These are phyloP conservation scores for Paramecium biaurelia DNA, from an alignment of 73 alveolate species.

Conservation along the genomic window DNA sequence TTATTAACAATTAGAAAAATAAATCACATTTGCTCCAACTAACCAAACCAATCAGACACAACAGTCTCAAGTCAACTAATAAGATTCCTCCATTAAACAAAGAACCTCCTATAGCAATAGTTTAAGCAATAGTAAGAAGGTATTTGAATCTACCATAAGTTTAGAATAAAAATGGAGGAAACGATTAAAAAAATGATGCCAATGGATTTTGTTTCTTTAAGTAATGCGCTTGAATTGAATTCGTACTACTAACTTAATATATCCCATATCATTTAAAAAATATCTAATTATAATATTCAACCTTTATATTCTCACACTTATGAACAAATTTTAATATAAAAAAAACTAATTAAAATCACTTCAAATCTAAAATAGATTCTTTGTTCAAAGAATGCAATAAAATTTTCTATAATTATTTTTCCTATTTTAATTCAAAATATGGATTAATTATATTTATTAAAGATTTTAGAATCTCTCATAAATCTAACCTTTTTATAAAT, in stretches of 20 bases:
- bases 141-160: background rate
- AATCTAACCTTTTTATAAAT: background rate
- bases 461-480: background rate
- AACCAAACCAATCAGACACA: background rate
- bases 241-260: background rate
- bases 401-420: background rate
- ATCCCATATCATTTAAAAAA: background rate
- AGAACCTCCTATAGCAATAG: slow-evolving; percentile 44
- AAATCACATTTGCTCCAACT: background rate
- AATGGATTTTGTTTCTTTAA: slow-evolving; percentile 28
- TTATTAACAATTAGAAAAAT: background rate
- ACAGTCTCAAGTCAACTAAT: background rate
- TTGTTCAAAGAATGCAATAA: background rate
- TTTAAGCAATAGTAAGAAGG: background rate
- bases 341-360: background rate
- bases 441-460: background rate
- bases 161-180: background rate
- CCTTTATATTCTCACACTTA: background rate
- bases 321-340: background rate
- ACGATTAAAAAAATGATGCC: background rate
- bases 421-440: background rate
- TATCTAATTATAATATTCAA: background rate
- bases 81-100: background rate
- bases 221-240: background rate
- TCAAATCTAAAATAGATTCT: background rate